These are phyloP conservation scores for Cyberlindnera galapagoensis DNA, from an alignment of 805 yeast species.

Conservation along the genomic window DNA sequence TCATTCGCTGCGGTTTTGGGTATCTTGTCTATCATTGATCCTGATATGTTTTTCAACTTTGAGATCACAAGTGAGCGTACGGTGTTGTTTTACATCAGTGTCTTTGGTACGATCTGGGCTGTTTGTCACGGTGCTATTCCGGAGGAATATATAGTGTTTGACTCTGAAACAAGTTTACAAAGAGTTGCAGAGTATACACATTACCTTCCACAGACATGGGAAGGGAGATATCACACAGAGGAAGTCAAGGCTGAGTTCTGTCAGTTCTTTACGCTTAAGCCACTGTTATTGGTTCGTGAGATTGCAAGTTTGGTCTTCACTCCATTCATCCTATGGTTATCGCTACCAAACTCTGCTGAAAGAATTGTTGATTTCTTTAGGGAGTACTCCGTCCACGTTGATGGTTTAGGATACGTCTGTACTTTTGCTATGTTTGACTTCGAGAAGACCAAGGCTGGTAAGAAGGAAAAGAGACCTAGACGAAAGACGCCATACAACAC, in stretches of 20 bases:
- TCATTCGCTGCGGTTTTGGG: slow-evolving; percentile 87
- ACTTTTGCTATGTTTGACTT: slow-evolving; percentile 89
- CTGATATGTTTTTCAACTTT: slow-evolving; percentile 84
- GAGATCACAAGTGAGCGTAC: slow-evolving; percentile 80
- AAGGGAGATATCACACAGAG: slow-evolving; percentile 75
- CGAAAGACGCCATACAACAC: slow-evolving; percentile 33
- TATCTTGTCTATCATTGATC: slow-evolving; percentile 69
- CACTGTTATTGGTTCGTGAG: slow-evolving; percentile 68
- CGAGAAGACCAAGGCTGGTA: slow-evolving; percentile 45
- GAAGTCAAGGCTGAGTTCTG: slow-evolving; percentile 81
- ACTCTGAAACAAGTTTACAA: slow-evolving; percentile 81
- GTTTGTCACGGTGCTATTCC: slow-evolving; percentile 67
- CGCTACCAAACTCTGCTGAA: slow-evolving; percentile 67
- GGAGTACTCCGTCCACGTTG: slow-evolving; percentile 84
- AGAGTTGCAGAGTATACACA: slow-evolving; percentile 86
- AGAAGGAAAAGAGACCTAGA: slow-evolving; percentile 24
- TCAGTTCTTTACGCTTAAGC: slow-evolving; percentile 64
- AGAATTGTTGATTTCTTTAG: slow-evolving; percentile 85
- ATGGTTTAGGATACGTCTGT: slow-evolving; percentile 92
- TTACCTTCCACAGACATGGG: slow-evolving; percentile 84
- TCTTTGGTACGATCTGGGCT: slow-evolving; percentile 87
- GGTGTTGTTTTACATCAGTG: slow-evolving; percentile 79
- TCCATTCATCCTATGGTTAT: slow-evolving; percentile 86
- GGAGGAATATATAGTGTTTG: slow-evolving; percentile 67
- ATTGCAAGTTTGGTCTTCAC: slow-evolving; percentile 74